phyloP scores from a whole-genome alignment of 768 basidiomycete species.

The Strobilomyces confusus region DNA sequence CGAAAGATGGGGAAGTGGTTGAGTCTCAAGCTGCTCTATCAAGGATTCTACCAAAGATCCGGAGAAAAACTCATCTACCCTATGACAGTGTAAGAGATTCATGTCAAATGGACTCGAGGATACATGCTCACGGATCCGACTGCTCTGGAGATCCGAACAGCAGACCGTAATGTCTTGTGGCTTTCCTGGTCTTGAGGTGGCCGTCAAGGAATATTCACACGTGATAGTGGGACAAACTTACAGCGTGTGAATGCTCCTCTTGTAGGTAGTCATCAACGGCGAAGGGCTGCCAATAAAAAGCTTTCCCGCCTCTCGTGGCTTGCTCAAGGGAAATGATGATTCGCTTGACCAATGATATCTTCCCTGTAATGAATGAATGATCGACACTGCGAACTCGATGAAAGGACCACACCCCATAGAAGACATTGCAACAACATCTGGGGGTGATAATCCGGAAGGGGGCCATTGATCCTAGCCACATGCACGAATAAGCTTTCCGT shows the following conservation, averaged over 20 bases:
- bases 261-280: conserved; percentile 46
- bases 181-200: conserved; percentile 7
- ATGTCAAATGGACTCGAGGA: background rate
- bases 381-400: background rate
- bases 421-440: conserved; percentile 90
- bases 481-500: conserved; percentile 69
- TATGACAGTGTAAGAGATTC: conserved; percentile 20
- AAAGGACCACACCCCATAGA: conserved; percentile 68
- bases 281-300: conserved; percentile 43
- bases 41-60: conserved; percentile 56
- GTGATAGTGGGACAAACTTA: conserved; percentile 7
- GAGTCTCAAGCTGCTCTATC: conserved; percentile 58
- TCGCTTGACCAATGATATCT: conserved; percentile 79
- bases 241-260: conserved; percentile 18
- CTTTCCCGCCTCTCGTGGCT: conserved; percentile 13
- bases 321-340: conserved; percentile 67
- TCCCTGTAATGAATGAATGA: conserved; percentile 46
- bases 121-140: conserved; percentile 41
- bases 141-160: conserved; percentile 50
- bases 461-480: conserved; percentile 80
- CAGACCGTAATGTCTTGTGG: conserved; percentile 40
- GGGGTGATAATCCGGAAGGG: conserved; percentile 88
- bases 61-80: conserved; percentile 54
- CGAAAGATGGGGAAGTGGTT: conserved; percentile 66
- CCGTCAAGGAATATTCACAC: background rate